phyloP scores from a whole-genome alignment of 2,329 filamentous ascomycete species.

The Trichoderma brevicompactum region DNA sequence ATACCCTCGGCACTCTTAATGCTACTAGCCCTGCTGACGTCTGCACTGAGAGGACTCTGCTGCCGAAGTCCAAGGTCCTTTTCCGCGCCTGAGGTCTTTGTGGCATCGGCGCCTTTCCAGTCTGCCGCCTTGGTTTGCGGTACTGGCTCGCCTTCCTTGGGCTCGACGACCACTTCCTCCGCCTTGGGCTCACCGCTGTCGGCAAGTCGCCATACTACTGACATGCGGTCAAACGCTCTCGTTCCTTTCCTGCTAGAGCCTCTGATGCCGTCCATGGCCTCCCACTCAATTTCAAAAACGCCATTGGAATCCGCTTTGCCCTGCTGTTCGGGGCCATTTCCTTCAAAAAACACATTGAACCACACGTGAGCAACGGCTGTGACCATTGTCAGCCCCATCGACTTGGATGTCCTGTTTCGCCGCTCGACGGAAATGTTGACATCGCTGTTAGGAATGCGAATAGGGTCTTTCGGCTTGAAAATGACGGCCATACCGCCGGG shows the following conservation, averaged over 20 bases:
- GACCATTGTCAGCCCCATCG: slow-evolving; percentile 84
- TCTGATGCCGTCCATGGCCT: slow-evolving; percentile 89
- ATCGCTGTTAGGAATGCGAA: slow-evolving; percentile 79
- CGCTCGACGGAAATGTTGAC: slow-evolving; percentile 90
- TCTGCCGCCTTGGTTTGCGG: slow-evolving; percentile 71
- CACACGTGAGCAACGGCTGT: slow-evolving; percentile 93
- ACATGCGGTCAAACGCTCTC: slow-evolving; percentile 77
- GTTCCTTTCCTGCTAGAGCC: slow-evolving; percentile 83
- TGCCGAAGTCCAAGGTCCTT: slow-evolving; percentile 71
- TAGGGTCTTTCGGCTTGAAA: slow-evolving; percentile 69
- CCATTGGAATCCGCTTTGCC: slow-evolving; percentile 70
- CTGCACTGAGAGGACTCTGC: slow-evolving; percentile 66
- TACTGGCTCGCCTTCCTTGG: slow-evolving; percentile 68
- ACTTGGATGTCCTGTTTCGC: slow-evolving; percentile 76
- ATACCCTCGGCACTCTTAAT: slow-evolving; percentile 49
- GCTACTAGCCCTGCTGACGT: slow-evolving; percentile 75
- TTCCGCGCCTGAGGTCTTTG: slow-evolving; percentile 51
- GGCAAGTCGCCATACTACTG: slow-evolving; percentile 77
- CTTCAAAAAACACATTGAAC: slow-evolving; percentile 96
- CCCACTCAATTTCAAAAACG: slow-evolving; percentile 63
- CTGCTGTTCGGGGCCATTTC: slow-evolving; percentile 69
- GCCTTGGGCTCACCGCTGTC: slow-evolving; percentile 35
- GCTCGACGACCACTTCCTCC: slow-evolving; percentile 58
- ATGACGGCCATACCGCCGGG: slow-evolving; percentile 74
- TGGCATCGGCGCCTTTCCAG: slow-evolving; percentile 67